phyloP scores from a whole-genome alignment of 2,329 filamentous ascomycete species.

The Talaromyces sp. region DNA sequence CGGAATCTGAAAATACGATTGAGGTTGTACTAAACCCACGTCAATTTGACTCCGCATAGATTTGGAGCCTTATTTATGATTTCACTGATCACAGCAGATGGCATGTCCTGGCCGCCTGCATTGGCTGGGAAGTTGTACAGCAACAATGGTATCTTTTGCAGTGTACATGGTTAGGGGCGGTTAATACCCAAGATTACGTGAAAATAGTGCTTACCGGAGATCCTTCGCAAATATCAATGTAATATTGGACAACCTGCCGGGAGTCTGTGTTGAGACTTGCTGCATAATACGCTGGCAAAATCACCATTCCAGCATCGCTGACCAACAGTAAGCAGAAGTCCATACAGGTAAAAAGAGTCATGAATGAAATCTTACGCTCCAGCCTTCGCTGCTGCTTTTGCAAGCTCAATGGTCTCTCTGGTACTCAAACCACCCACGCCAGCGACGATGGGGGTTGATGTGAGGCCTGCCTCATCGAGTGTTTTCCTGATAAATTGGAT shows the following conservation, averaged over 20 bases:
- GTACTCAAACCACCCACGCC: slow-evolving; percentile 28
- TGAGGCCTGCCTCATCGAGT: slow-evolving; percentile 24
- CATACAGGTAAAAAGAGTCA: neutral
- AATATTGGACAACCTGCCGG: slow-evolving; percentile 27
- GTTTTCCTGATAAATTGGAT: slow-evolving; percentile 26
- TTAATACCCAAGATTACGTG: too few species aligned
- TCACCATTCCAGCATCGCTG: slow-evolving; percentile 29
- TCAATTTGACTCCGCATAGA: slow-evolving; percentile 27
- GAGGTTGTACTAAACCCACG: slow-evolving; percentile 20
- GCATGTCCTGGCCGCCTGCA: slow-evolving; percentile 27
- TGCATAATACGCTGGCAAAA: slow-evolving; percentile 29
- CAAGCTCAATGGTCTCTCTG: slow-evolving; percentile 26
- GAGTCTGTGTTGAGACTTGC: slow-evolving; percentile 26
- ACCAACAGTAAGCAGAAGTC: neutral
- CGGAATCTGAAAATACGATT: neutral
- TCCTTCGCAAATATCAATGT: slow-evolving; percentile 26
- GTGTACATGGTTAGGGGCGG: neutral
- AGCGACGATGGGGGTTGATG: slow-evolving; percentile 26
- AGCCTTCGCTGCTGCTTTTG: slow-evolving; percentile 24
- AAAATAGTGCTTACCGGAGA: slow-evolving; percentile 23
- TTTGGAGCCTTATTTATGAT: slow-evolving; percentile 24
- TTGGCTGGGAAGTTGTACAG: slow-evolving; percentile 29
- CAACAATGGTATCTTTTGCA: slow-evolving; percentile 25
- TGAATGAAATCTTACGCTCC: slow-evolving; percentile 24
- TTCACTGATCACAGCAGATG: slow-evolving; percentile 25